Evolutionary conservation across 306 rosid genomes (phyloP).

Genomic region (Pterocarpus santalinus): DNA sequence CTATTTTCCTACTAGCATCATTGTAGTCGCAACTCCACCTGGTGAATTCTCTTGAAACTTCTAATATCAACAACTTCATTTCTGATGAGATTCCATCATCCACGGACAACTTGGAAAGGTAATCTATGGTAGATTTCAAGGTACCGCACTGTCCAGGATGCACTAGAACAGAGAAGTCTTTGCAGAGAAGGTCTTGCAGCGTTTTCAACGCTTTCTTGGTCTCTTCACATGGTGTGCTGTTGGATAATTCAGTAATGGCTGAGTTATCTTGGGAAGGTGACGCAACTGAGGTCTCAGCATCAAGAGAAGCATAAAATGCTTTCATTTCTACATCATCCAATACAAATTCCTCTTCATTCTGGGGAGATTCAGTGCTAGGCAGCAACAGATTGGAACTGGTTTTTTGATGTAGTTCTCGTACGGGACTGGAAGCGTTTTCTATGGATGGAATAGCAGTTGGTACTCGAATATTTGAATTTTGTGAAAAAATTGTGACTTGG

Average conservation of each 20-base stretch:
- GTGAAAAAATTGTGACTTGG: slow-evolving; percentile 34
- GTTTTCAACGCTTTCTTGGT: slow-evolving; percentile 53
- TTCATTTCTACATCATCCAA: slow-evolving; percentile 61
- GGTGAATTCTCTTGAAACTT: slow-evolving; percentile 56
- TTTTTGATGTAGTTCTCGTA: slow-evolving; percentile 41
- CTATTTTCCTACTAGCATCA: slow-evolving; percentile 54
- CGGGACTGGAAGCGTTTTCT: slow-evolving; percentile 27
- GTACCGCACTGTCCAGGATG: slow-evolving; percentile 42
- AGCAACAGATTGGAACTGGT: slow-evolving; percentile 32
- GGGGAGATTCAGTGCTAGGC: slow-evolving; percentile 42
- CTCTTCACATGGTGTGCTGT: slow-evolving; percentile 50
- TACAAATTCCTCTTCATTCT: slow-evolving; percentile 45
- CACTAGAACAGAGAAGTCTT: slow-evolving; percentile 53
- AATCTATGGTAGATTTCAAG: slow-evolving; percentile 50
- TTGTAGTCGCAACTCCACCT: slow-evolving; percentile 54
- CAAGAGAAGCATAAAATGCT: slow-evolving; percentile 63
- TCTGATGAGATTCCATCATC: slow-evolving; percentile 52
- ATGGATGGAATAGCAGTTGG: slow-evolving; percentile 28
- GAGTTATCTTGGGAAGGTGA: slow-evolving; percentile 44
- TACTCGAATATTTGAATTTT: slow-evolving; percentile 41
- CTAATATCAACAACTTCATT: slow-evolving; percentile 48
- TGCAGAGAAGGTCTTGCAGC: slow-evolving; percentile 51
- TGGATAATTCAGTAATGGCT: slow-evolving; percentile 34
- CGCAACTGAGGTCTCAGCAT: slow-evolving; percentile 48
- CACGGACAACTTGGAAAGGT: slow-evolving; percentile 50